These are phyloP conservation scores for Phaeophleospora eucalypticola DNA, from an alignment of 2,329 filamentous ascomycete species.

Conservation along the genomic window DNA sequence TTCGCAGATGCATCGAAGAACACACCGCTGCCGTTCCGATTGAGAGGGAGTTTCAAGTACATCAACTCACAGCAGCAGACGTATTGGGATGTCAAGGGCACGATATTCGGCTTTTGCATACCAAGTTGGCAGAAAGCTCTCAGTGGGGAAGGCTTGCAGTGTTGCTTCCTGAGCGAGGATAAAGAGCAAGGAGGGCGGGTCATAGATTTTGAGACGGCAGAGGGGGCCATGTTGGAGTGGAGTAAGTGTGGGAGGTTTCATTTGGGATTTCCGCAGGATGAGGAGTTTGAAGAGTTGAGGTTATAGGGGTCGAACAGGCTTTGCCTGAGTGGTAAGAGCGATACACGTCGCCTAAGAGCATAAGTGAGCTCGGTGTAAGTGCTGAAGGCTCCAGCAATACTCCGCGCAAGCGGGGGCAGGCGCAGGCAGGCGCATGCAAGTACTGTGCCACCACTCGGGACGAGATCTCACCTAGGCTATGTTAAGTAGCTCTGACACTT, in stretches of 20 bases:
- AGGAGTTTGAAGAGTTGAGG: constrained; percentile 37
- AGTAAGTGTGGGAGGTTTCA: constrained; percentile 42
- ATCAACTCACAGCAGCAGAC: constrained; percentile 31
- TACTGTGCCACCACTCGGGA: too few relatives aligned
- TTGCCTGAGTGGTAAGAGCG: too few relatives aligned
- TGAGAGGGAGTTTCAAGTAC: constrained; percentile 35
- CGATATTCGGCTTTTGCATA: constrained; percentile 39
- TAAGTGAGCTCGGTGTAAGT: too few relatives aligned
- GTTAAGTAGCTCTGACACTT: too few relatives aligned
- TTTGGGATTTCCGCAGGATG: constrained; percentile 40
- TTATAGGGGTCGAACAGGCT: too few relatives aligned
- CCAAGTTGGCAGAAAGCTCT: constrained; percentile 40
- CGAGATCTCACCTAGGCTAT: too few relatives aligned
- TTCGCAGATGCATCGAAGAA: constrained; percentile 32
- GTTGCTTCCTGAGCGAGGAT: constrained; percentile 34
- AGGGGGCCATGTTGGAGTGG: constrained; percentile 35
- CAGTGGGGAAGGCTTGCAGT: constrained; percentile 38
- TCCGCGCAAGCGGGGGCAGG: too few relatives aligned
- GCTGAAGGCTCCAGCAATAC: too few relatives aligned
- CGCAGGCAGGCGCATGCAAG: too few relatives aligned
- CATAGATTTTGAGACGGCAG: constrained; percentile 35
- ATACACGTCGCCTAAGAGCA: too few relatives aligned
- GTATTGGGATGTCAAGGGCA: constrained; percentile 34
- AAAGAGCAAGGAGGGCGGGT: constrained; percentile 36
- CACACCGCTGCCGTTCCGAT: constrained; percentile 39